Evolutionary conservation across 2,329 filamentous ascomycete species (phyloP).

Genomic region (Exophiala viscosa): DNA sequence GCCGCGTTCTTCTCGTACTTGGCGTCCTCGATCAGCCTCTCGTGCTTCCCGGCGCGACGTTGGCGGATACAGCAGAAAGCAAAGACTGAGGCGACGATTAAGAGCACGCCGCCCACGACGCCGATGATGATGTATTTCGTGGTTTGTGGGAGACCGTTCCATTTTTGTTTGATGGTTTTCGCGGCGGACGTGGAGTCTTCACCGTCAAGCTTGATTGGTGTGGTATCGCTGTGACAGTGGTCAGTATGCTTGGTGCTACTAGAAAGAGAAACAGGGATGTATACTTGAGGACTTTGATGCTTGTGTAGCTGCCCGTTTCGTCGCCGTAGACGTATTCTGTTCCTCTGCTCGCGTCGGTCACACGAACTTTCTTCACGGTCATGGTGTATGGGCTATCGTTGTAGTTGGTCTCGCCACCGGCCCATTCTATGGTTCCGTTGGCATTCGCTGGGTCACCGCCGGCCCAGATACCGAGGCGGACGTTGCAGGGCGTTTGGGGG

Average conservation of each 20-base stretch:
- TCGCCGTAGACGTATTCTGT: slow-evolving; percentile 41
- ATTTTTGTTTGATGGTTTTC: slow-evolving; percentile 35
- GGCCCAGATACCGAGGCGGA: slow-evolving; percentile 89
- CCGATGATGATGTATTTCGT: slow-evolving; percentile 49
- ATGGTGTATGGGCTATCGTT: slow-evolving; percentile 78
- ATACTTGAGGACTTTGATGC: slow-evolving; percentile 47
- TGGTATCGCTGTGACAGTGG: slow-evolving; percentile 13
- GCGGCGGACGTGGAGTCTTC: slow-evolving; percentile 22
- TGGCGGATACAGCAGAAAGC: slow-evolving; percentile 50
- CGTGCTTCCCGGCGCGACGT: slow-evolving; percentile 48
- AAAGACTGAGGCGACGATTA: slow-evolving; percentile 35
- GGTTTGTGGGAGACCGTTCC: slow-evolving; percentile 42
- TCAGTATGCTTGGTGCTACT: neutral
- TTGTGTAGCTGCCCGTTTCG: slow-evolving; percentile 37
- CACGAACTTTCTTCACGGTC: slow-evolving; percentile 69
- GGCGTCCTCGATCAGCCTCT: slow-evolving; percentile 46
- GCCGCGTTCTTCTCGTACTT: slow-evolving; percentile 42
- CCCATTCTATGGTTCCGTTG: slow-evolving; percentile 83
- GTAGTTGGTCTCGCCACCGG: slow-evolving; percentile 81
- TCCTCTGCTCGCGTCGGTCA: slow-evolving; percentile 49
- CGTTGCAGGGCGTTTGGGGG: slow-evolving; percentile 90
- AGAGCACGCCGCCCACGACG: slow-evolving; percentile 36
- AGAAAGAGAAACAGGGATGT: slow-evolving; percentile 23
- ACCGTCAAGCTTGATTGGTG: slow-evolving; percentile 28
- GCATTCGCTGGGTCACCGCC: slow-evolving; percentile 79